A percentile compares a stretch with the other conserved stretches of the same genome.
phyloP scores from a whole-genome alignment of 2,329 filamentous ascomycete species.

The Myotisia sp. region DNA sequence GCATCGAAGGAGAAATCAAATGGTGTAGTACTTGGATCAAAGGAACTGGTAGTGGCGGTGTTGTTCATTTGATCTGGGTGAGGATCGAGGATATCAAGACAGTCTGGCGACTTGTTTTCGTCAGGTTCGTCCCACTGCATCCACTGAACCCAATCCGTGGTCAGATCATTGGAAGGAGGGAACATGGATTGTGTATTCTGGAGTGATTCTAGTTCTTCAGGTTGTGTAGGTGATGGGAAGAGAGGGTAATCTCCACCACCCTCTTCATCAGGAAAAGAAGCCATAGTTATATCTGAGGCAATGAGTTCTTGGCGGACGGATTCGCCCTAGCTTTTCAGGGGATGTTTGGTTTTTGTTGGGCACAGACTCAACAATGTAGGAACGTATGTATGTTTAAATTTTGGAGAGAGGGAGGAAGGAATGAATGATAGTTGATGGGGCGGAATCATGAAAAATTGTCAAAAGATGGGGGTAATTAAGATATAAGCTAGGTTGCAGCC shows the following conservation, averaged over 20 bases:
- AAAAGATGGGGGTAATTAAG: too few species aligned
- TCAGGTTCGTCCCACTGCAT: constrained; percentile 32
- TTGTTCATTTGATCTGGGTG: constrained; percentile 11
- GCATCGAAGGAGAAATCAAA: constrained; percentile 8
- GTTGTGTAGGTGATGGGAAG: constrained; percentile 4
- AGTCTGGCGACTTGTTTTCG: constrained; percentile 19
- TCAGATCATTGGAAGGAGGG: constrained; percentile 15
- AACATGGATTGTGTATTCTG: constrained; percentile 2
- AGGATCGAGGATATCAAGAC: constrained; percentile 13
- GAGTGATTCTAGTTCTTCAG: constrained; percentile 5
- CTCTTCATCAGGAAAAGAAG: constrained; percentile 4
- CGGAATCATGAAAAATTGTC: too few species aligned
- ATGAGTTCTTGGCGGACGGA: too few species aligned
- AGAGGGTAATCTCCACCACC: constrained; percentile 5
- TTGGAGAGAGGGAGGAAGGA: too few species aligned
- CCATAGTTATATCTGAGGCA: constrained; percentile 8
- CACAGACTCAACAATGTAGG: too few species aligned
- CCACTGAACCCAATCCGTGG: constrained; percentile 33
- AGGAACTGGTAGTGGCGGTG: too few species aligned
- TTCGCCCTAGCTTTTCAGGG: too few species aligned
- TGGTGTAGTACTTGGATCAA: not conserved
- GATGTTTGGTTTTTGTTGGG: too few species aligned
- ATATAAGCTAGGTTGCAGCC: too few species aligned
- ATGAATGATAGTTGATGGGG: too few species aligned
- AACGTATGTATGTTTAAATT: too few species aligned